Evolutionary conservation across 1,284 basidiomycete species (phyloP).

Genomic region (Cystobasidium slooffiae): DNA sequence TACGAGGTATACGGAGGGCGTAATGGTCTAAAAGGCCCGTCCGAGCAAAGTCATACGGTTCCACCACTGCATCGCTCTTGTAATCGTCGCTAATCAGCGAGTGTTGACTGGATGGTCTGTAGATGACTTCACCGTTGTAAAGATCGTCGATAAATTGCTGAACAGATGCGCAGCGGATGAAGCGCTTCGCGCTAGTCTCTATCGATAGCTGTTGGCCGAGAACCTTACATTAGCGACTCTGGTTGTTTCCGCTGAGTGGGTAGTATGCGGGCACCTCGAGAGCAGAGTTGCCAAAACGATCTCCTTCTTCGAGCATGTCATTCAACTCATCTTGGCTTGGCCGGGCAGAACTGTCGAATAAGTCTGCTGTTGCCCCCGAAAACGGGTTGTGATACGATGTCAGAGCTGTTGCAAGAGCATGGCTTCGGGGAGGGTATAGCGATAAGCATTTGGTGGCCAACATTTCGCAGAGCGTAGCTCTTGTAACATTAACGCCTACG

Average conservation of each 20-base stretch:
- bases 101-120: constrained; percentile 46
- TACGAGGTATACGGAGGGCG: constrained; percentile 48
- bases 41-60: constrained; percentile 48
- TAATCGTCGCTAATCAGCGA: constrained; percentile 50
- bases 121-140: constrained; percentile 49
- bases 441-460: constrained; percentile 49
- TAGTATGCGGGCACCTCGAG: constrained; percentile 48
- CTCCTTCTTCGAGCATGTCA: constrained; percentile 44
- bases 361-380: constrained; percentile 64
- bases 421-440: constrained; percentile 22
- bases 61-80: constrained; percentile 48
- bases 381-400: constrained; percentile 70
- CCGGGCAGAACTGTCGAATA: constrained; percentile 45
- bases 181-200: constrained; percentile 47
- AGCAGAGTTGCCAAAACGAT: constrained; percentile 45
- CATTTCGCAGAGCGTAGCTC: constrained; percentile 52
- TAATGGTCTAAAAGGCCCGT: constrained; percentile 51
- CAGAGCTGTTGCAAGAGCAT: constrained; percentile 67
- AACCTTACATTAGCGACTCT: neutral
- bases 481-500: constrained; percentile 46
- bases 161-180: constrained; percentile 49
- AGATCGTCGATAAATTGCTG: constrained; percentile 49
- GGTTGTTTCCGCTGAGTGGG: neutral
- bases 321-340: constrained; percentile 42
- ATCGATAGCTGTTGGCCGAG: constrained; percentile 23